Evolutionary conservation across 139 green algal species (phyloP), one percentile per base, ranked within the genome.

Genomic region (Yamagishiella unicocca): DNA sequence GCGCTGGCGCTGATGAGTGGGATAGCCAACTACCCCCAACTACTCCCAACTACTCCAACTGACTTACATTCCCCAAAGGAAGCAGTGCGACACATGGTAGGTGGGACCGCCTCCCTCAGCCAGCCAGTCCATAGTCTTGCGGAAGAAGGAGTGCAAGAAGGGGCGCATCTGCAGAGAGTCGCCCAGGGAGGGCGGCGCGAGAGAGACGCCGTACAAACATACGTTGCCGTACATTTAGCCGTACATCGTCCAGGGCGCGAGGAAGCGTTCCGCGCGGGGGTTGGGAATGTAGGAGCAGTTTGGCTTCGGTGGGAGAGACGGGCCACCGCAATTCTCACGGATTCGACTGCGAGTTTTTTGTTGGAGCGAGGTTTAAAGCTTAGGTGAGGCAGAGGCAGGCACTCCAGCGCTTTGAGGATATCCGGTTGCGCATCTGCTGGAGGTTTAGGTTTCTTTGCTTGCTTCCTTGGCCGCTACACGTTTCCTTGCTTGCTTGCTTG

Each of bases 1-100:
- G n/a, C n/a, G n/a, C n/a, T n/a, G n/a, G n/a, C n/a, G n/a, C n/a
- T n/a, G n/a, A n/a, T n/a, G n/a, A n/a, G n/a, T 58, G 50, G 50
- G 50, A 58, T 58, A 12, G 14, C 12, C 50, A 58, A 58, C 50
- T 58, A 58, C 17, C 50, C 50, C 12, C 50, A 58, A 12, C 12
- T 17, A 58, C 50, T 17, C 50, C 50, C 50, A 58, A 17, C 50
- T 17, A 12, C 50, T 25, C 50, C 14, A 12, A 12, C 17, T 58
- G 50, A 55, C 70, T 78, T 35, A 78, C 70, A 78, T 78, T 24
- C 68, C 83, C 86, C 86, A 90, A 12, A 77, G 53, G 55, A 90
- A 90, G 68, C 68, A 84, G 53, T 80, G 54, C 10, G 35, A 35
- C 8, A 90, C 43, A 43, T 19, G 35, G 86, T 80, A 90, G 33